Conservation (phyloP, 2,329 filamentous ascomycete species). For the Fusarium subtropicale region DNA sequence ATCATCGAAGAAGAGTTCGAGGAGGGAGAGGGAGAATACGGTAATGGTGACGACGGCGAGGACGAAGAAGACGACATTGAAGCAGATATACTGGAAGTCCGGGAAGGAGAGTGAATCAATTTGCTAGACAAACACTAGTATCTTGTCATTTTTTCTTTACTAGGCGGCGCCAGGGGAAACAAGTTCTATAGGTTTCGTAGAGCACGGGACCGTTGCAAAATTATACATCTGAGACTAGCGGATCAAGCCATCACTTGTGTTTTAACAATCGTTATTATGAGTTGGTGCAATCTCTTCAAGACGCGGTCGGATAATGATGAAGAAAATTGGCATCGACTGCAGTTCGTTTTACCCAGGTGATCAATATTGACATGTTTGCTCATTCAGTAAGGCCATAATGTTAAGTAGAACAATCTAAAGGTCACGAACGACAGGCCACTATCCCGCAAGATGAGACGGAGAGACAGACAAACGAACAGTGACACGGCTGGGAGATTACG, state of each 20-base stretch:
- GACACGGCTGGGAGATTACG: background rate
- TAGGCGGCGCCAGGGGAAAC: constrained; percentile 16
- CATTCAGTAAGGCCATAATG: background rate
- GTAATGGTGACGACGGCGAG: constrained; percentile 47
- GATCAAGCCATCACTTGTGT: background rate
- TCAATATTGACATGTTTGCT: background rate
- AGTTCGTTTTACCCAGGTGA: background rate
- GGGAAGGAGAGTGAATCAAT: constrained; percentile 51
- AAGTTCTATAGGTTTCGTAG: background rate
- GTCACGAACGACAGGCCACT: background rate
- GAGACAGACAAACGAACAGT: background rate
- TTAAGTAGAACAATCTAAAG: background rate
- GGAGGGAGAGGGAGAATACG: constrained; percentile 49
- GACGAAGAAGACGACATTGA: constrained; percentile 51
- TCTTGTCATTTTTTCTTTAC: constrained; percentile 9
- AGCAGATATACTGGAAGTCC: constrained; percentile 53
- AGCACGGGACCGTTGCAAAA: constrained; percentile 6
- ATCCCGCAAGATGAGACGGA: background rate
- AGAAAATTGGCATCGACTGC: background rate
- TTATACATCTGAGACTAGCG: background rate
- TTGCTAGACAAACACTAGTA: constrained; percentile 11
- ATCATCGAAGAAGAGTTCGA: constrained; percentile 49
- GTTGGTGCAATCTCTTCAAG: background rate
- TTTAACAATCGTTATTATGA: background rate
- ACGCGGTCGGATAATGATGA: no score